Evolutionary conservation across 2,329 filamentous ascomycete genomes (phyloP), one percentile per base, ranked within the genome.

Genomic region (Parastagonospora nodorum): DNA sequence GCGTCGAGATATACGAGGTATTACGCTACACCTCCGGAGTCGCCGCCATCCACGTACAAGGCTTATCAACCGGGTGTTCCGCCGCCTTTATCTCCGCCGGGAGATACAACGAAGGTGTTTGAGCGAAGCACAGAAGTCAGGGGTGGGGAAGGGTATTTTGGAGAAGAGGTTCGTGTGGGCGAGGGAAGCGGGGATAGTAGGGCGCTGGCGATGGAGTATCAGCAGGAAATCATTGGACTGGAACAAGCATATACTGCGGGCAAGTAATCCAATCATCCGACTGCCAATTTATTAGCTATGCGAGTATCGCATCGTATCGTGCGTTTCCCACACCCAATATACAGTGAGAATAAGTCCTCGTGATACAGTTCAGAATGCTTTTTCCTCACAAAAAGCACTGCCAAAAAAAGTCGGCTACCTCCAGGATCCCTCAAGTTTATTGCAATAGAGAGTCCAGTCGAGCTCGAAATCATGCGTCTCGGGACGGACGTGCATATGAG

Each of bases 161-260:
- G 37, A 16, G 28, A 42, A 7, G 39, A 42, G 14, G 48, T 24
- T 37, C 63, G 67, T 45, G 51, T 53, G 27, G 57, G 58, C 4
- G 51, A 48, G 39, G 43, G 44, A 8, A 60, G 55, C 16, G 52
- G 61, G 11, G 64, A 66, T 36, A 58, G 60, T 2, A 50, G 35
- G 8, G 56, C 58, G 31, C 33, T 68, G 32, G 67, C 67, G 1
- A 43, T 36, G 42, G 65, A 69, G 49, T 70, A 70, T 37, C 62
- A 56, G 33, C 42, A 51, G 11, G 61, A 60, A 12, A 43, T 70
- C 12, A 59, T 63, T 1, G 32, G 43, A 0, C 66, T 56, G 42
- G 64, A 54, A n/a, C 24, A 57, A 0, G 65, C 62, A 4, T 68
- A 67, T 42, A 24, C n/a, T n/a, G n/a, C n/a, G n/a, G n/a, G n/a